Percentiles rank a stretch among this genome's conserved stretches.
These are phyloP conservation scores for Rhodotorula sp. DNA, from an alignment of 1,284 basidiomycete genomes.

Conservation along the genomic window DNA sequence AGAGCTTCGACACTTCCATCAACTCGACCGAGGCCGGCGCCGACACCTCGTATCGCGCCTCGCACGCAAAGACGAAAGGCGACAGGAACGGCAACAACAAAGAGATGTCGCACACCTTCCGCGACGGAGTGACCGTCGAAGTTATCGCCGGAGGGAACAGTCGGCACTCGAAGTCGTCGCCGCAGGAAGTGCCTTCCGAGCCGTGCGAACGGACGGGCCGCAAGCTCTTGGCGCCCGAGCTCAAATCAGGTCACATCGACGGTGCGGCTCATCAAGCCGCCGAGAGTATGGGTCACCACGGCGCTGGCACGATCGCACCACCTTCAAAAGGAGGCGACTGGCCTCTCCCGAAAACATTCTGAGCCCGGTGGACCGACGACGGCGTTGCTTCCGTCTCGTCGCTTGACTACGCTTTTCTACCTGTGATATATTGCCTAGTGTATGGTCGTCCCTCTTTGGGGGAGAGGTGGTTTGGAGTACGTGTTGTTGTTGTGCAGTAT, in stretches of 20 bases:
- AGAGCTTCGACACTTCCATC: neutral
- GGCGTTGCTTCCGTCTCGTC: too few relatives aligned
- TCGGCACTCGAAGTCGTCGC: neutral
- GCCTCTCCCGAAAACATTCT: neutral
- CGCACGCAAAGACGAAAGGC: neutral
- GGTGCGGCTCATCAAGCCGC: neutral
- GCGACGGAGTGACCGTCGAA: constrained; percentile 3
- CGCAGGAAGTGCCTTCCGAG: neutral
- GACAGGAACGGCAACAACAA: neutral
- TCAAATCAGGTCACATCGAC: neutral
- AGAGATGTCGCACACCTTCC: neutral
- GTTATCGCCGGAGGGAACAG: constrained; percentile 4
- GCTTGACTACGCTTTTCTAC: too few relatives aligned
- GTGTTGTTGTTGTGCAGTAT: too few relatives aligned
- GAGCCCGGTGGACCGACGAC: too few relatives aligned
- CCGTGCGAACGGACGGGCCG: neutral
- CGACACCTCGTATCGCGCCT: neutral
- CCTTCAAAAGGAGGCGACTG: constrained; percentile 1
- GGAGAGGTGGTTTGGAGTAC: too few relatives aligned
- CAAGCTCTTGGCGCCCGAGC: neutral
- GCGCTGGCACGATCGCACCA: constrained; percentile 4
- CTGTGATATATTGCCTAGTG: too few relatives aligned
- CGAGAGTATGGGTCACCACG: constrained; percentile 14
- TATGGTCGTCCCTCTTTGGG: too few relatives aligned
- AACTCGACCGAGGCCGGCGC: neutral